Evolutionary conservation across 495 filamentous ascomycete genomes (phyloP).

Genomic region (Daldinia decipiens): DNA sequence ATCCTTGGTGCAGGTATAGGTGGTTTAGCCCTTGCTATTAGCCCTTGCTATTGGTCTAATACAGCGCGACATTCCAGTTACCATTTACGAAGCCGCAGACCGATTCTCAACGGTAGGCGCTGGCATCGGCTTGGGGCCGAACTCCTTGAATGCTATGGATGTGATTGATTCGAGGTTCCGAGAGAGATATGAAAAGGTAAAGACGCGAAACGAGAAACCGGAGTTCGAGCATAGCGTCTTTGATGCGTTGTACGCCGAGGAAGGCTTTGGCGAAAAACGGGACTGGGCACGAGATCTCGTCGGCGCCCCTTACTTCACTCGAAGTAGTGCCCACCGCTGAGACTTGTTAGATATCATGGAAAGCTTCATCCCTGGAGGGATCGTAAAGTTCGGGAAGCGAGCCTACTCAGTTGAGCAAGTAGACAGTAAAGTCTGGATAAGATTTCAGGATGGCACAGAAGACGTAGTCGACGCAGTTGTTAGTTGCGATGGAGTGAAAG

Average conservation of each 20-base stretch:
- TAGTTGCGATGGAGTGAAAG: constrained; percentile 69
- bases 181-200: constrained; percentile 35
- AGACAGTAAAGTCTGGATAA: constrained; percentile 36
- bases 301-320: constrained; percentile 42
- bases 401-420: constrained; percentile 37
- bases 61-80: constrained; percentile 53
- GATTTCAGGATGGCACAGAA: constrained; percentile 44
- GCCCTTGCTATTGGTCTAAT: constrained; percentile 59
- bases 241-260: constrained; percentile 40
- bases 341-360: constrained; percentile 44
- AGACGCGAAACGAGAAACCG: constrained; percentile 38
- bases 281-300: constrained; percentile 41
- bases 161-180: constrained; percentile 53
- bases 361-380: constrained; percentile 47
- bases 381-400: constrained; percentile 44
- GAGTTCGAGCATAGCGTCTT: constrained; percentile 41
- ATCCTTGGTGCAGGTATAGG: constrained; percentile 63
- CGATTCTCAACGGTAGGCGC: constrained; percentile 59
- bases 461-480: constrained; percentile 57
- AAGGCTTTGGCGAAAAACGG: constrained; percentile 39
- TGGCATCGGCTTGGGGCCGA: constrained; percentile 59
- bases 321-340: constrained; percentile 42
- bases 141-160: constrained; percentile 57
- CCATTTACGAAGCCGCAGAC: constrained; percentile 59
- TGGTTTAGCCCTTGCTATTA: constrained; percentile 58